Conservation (phyloP, 441 rosid species). For the Viola pubescens region DNA sequence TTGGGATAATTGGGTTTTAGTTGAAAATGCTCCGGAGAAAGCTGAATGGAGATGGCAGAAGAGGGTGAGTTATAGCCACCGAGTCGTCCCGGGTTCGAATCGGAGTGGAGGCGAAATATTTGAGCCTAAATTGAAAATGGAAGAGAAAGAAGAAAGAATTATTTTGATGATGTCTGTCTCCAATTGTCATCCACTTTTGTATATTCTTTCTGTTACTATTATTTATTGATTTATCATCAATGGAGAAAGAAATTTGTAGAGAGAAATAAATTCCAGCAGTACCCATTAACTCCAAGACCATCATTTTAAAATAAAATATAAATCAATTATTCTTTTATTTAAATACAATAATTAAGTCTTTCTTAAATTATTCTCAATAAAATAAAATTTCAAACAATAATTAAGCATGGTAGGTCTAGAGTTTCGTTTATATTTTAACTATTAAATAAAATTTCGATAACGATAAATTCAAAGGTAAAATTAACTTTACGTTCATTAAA, state of each 20-base stretch:
- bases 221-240: constrained; percentile 20
- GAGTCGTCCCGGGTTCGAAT: constrained; percentile 71
- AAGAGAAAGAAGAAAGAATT: constrained; percentile 5
- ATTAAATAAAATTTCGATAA: too few relatives aligned
- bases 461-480: too few relatives aligned
- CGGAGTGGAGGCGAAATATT: constrained; percentile 14
- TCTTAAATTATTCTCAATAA: not conserved
- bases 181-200: constrained; percentile 21
- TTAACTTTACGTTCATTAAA: too few relatives aligned
- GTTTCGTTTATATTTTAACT: too few relatives aligned
- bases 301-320: not conserved
- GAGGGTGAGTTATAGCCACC: constrained; percentile 40
- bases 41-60: constrained; percentile 48
- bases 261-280: constrained; percentile 8
- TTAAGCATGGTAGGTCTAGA: too few relatives aligned
- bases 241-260: constrained; percentile 14
- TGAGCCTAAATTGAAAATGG: constrained; percentile 1
- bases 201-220: constrained; percentile 12
- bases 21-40: constrained; percentile 19
- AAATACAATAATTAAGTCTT: too few relatives aligned
- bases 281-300: not conserved
- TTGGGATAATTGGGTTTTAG: constrained; percentile 3
- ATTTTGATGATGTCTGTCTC: constrained; percentile 11
- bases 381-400: not conserved
- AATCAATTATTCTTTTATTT: not conserved